Evolutionary conservation across 2,329 filamentous ascomycete genomes (phyloP).

Genomic region (Neofusicoccum laricinum): DNA sequence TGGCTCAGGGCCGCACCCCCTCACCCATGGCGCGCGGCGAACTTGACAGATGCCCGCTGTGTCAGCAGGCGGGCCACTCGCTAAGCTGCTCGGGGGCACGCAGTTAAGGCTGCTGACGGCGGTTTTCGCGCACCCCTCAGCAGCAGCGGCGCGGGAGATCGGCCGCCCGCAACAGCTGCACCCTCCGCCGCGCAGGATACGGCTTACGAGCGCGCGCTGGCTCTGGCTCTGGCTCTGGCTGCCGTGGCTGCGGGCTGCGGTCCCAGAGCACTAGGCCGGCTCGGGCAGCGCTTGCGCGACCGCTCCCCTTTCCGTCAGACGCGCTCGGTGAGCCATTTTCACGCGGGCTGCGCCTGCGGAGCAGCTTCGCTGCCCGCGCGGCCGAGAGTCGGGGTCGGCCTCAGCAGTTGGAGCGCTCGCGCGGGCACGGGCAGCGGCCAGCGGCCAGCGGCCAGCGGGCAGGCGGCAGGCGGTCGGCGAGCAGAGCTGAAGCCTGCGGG

Average conservation of each 20-base stretch:
- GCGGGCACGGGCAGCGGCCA: not conserved
- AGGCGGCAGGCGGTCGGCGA: too few species aligned
- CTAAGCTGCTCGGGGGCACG: slow-evolving; percentile 4
- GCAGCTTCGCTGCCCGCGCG: slow-evolving; percentile 3
- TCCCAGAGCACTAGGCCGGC: slow-evolving; percentile 3
- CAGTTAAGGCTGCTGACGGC: slow-evolving; percentile 10
- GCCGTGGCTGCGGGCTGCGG: not conserved
- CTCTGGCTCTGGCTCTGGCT: too few species aligned
- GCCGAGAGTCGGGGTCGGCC: slow-evolving; percentile 1
- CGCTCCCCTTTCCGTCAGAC: slow-evolving; percentile 5
- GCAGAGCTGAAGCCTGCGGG: too few species aligned
- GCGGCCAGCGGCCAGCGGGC: too few species aligned
- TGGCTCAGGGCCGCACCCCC: not conserved
- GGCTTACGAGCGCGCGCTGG: not conserved
- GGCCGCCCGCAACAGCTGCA: slow-evolving; percentile 5
- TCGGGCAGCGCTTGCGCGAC: slow-evolving; percentile 8
- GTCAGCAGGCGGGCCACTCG: slow-evolving; percentile 6
- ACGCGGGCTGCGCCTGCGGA: not conserved
- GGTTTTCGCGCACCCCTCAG: not conserved
- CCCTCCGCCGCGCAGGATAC: not conserved
- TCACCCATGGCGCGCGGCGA: too few species aligned
- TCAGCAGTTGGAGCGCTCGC: too few species aligned
- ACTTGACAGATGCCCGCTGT: not conserved
- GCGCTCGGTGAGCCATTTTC: slow-evolving; percentile 13
- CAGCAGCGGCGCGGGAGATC: slow-evolving; percentile 8